These are phyloP conservation scores for Ascobolus immersus DNA, from an alignment of 495 filamentous ascomycete species.

Conservation along the genomic window DNA sequence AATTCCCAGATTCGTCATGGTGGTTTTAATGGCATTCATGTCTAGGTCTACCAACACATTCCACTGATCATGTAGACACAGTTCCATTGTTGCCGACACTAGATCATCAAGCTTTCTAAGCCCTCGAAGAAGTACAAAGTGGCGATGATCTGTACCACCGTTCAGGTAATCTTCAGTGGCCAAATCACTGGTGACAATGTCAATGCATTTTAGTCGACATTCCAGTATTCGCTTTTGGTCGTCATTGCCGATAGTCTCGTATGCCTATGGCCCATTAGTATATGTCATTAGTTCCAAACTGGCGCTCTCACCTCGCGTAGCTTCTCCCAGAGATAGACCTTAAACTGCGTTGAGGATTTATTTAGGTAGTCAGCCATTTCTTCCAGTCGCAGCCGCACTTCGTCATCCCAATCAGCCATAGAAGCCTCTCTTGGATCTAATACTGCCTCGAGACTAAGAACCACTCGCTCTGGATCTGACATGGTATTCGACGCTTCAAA, in stretches of 20 bases:
- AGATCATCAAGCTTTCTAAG: conserved; percentile 54
- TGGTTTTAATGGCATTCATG: conserved; percentile 31
- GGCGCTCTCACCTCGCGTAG: too few relatives aligned
- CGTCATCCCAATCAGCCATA: conserved; percentile 15
- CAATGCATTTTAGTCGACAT: conserved; percentile 61
- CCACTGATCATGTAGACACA: conserved; percentile 35
- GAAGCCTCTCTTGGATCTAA: conserved; percentile 43
- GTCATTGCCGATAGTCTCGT: conserved; percentile 37
- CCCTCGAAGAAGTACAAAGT: conserved; percentile 41
- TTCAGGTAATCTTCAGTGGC: conserved; percentile 35
- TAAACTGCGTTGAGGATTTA: conserved; percentile 50
- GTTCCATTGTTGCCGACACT: conserved; percentile 35
- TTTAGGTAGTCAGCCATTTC: conserved; percentile 70
- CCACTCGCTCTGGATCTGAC: conserved; percentile 50
- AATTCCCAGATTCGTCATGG: conserved; percentile 9
- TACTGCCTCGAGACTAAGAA: conserved; percentile 80
- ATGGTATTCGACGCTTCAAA: conserved; percentile 32
- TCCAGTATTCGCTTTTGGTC: conserved; percentile 68
- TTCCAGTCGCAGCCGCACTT: conserved; percentile 19
- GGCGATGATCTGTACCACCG: conserved; percentile 33
- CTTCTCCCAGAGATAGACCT: conserved; percentile 65
- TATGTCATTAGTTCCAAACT: too few relatives aligned
- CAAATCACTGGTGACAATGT: conserved; percentile 51
- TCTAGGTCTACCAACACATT: conserved; percentile 69
- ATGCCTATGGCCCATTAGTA: too few relatives aligned